Evolutionary conservation across 1,284 basidiomycete genomes (phyloP).

Genomic region (Papiliotrema flavescens): DNA sequence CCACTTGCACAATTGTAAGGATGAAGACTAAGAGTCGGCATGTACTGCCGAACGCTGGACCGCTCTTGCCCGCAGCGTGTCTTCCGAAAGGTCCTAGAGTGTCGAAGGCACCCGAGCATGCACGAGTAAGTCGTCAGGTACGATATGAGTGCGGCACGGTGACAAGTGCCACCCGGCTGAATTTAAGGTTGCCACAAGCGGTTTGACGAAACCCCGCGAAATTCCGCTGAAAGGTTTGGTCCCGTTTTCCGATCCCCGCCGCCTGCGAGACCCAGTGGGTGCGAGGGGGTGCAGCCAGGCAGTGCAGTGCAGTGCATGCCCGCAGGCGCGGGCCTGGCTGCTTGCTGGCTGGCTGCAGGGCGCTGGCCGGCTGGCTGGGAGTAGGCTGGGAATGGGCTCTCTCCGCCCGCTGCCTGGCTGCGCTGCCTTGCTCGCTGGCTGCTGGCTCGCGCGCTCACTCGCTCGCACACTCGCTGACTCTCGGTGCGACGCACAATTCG

Average conservation of each 20-base stretch:
- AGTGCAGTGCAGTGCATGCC: background rate
- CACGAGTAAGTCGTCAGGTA: too few species aligned
- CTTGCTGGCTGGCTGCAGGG: background rate
- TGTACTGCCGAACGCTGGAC: too few species aligned
- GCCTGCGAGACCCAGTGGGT: too few species aligned
- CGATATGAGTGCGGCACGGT: background rate
- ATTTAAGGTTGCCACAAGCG: background rate
- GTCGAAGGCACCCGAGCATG: too few species aligned
- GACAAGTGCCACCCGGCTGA: background rate
- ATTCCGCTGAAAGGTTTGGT: background rate
- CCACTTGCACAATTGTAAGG: too few species aligned
- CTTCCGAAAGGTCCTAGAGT: too few species aligned
- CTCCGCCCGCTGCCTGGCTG: too few species aligned
- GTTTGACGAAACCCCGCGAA: constrained; percentile 2
- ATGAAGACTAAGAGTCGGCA: too few species aligned
- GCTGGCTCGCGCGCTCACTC: background rate
- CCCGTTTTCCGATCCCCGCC: too few species aligned
- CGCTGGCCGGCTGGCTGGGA: background rate
- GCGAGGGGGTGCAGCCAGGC: too few species aligned
- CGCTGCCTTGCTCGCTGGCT: background rate
- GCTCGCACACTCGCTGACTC: background rate
- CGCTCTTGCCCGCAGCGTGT: too few species aligned
- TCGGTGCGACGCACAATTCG: background rate
- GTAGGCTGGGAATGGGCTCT: too few species aligned
- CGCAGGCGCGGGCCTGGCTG: background rate